These are phyloP conservation scores for Yamadazyma oceani DNA, from an alignment of 1,139 yeast species.

Conservation along the genomic window DNA sequence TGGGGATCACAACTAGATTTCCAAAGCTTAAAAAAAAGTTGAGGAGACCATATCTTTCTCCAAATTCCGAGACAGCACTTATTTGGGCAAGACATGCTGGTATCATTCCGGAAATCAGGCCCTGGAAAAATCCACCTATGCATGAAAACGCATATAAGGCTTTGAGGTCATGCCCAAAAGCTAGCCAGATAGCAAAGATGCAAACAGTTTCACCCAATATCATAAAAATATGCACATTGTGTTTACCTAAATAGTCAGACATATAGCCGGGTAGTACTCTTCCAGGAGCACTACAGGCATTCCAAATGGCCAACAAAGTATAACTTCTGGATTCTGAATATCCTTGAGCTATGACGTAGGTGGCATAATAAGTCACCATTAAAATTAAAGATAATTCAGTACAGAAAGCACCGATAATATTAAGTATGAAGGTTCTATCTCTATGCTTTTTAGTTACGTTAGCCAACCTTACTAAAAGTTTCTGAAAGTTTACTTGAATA, in stretches of 20 bases:
- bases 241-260: constrained; percentile 54
- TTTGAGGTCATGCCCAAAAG: constrained; percentile 43
- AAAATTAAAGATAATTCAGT: constrained; percentile 56
- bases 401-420: constrained; percentile 36
- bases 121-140: constrained; percentile 48
- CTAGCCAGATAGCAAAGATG: constrained; percentile 50
- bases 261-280: constrained; percentile 56
- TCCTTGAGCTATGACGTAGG: constrained; percentile 56
- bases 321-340: constrained; percentile 51
- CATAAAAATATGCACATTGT: constrained; percentile 51
- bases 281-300: constrained; percentile 59
- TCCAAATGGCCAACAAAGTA: constrained; percentile 51
- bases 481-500: background rate
- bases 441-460: constrained; percentile 5
- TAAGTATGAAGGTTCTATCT: constrained; percentile 21
- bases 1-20: constrained; percentile 45
- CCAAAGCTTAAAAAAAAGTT: constrained; percentile 38
- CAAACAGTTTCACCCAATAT: constrained; percentile 39
- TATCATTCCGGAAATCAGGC: constrained; percentile 26
- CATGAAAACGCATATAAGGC: constrained; percentile 48
- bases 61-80: constrained; percentile 26
- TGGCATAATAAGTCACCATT: constrained; percentile 52
- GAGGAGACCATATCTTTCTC: constrained; percentile 39
- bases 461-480: background rate
- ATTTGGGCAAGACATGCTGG: constrained; percentile 42